These are phyloP conservation scores for Mycena galopus DNA, from an alignment of 768 basidiomycete genomes.

Conservation along the genomic window DNA sequence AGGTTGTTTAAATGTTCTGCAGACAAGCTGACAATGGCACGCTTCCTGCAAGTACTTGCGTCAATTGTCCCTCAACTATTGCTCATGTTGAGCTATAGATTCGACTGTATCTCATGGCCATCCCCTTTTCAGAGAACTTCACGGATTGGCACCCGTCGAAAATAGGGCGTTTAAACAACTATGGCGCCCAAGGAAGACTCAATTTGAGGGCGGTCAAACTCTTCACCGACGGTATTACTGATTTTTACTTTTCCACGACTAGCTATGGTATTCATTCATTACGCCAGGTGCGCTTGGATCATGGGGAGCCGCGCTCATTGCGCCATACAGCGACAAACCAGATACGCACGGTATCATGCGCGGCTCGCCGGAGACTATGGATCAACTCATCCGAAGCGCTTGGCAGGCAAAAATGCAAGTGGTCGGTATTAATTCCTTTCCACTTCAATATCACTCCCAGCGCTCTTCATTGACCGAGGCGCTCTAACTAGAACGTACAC, in stretches of 20 bases:
- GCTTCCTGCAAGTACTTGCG: constrained; percentile 69
- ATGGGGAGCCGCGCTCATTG: constrained; percentile 90
- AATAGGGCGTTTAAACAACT: constrained; percentile 69
- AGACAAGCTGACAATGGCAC: constrained; percentile 79
- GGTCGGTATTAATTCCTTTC: constrained; percentile 59
- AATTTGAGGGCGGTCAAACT: constrained; percentile 80
- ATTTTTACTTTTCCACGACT: background rate
- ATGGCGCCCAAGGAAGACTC: constrained; percentile 67
- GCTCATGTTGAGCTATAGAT: constrained; percentile 52
- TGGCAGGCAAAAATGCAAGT: constrained; percentile 87
- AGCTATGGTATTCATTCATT: background rate
- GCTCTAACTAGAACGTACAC: constrained; percentile 79
- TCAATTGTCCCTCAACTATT: background rate
- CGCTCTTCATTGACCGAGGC: background rate
- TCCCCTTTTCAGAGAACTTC: constrained; percentile 64
- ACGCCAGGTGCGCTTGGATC: constrained; percentile 85
- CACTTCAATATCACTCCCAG: background rate
- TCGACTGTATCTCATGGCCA: constrained; percentile 74
- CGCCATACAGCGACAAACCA: constrained; percentile 88
- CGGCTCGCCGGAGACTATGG: constrained; percentile 64
- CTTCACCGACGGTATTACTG: constrained; percentile 74
- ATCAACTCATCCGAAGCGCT: constrained; percentile 68
- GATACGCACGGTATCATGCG: constrained; percentile 79
- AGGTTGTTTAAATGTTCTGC: constrained; percentile 2
- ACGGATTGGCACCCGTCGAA: constrained; percentile 66